Percentiles rank a stretch among this genome's conserved stretches.
Conservation (phyloP, 345 rosid genomes). For the Moricandia arvensis region DNA sequence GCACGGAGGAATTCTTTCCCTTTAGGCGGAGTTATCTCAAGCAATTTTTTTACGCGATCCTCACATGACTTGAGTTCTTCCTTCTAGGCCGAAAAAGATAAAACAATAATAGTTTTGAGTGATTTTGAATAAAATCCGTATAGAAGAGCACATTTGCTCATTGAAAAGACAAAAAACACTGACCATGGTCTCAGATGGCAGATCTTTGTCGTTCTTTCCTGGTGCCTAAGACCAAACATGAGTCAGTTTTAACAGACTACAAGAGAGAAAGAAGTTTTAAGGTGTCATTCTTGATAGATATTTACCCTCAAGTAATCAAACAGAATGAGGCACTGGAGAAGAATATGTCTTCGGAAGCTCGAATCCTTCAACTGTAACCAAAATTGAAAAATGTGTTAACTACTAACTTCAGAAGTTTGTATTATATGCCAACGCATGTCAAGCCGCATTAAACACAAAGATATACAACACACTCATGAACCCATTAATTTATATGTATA, state of each 20-base stretch:
- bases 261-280: constrained; percentile 7
- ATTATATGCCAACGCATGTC: not conserved
- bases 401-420: constrained; percentile 8
- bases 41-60: constrained; percentile 84
- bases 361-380: constrained; percentile 86
- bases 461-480: not conserved
- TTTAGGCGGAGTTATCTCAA: constrained; percentile 90
- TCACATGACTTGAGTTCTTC: constrained; percentile 86
- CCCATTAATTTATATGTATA: too few species aligned
- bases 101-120: constrained; percentile 6
- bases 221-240: constrained; percentile 59
- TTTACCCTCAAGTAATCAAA: constrained; percentile 90
- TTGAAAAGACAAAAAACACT: constrained; percentile 40
- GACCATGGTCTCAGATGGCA: constrained; percentile 92
- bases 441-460: not conserved
- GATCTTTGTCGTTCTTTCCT: constrained; percentile 92
- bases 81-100: constrained; percentile 49
- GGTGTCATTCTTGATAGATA: constrained; percentile 1
- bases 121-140: not conserved
- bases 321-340: constrained; percentile 93
- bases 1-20: constrained; percentile 81
- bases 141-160: constrained; percentile 6
- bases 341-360: constrained; percentile 93
- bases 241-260: constrained; percentile 18
- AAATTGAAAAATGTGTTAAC: constrained; percentile 12